Base-by-base conservation (phyloP, 2,329 filamentous ascomycete genomes). In the Didymellaceae sp. region DNA sequence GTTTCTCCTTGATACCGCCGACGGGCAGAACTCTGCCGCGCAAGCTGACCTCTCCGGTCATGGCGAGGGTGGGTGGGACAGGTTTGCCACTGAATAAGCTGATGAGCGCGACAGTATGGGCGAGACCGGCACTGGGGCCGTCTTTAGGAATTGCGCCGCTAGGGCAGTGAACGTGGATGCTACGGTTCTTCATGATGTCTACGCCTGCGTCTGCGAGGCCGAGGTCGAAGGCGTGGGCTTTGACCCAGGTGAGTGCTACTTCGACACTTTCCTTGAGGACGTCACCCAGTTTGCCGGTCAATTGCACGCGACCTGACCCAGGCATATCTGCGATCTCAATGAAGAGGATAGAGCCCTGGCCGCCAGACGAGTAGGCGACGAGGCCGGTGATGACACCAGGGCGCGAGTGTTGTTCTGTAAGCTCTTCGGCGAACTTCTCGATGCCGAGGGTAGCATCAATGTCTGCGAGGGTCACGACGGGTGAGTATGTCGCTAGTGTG, bases 321-420 rank as follows among this genome's bases (percentile, higher is more conserved):
- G 94, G 94, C 91, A 97, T 97, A 69, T 96, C 92, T 9, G 93
- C 91, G 34, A 97, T 91, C 75, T 99, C 94, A 64, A 99, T 99
- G 79, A 99, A 99, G 47, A 99, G 82, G 66, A 99, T 99, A 68
- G 89, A 92, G 56, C 94, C 94, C 72, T 97, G 93, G 38, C 91
- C 91, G 40, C 94, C 93, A 4, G 88, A 89, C 67, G 88, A 91
- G 77, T 97, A 99, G 7, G 94, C 94, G 13, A 99, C 94, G 24
- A 99, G 86, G 11, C 94, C 94, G 0, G 94, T 99, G 28, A 99
- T 93, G 48, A 99, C 89, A 48, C 94, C 94, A 1, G 94, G 93
- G 14, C 91, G 86, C 59, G 70, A 80, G 30, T 84, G 85, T 67
- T 89, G 91, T 72, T 96, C 93, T 10, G 94, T 90, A 65, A 99